phyloP scores from a whole-genome alignment of 441 rosid species.

The Hypseocharis bilobata region DNA sequence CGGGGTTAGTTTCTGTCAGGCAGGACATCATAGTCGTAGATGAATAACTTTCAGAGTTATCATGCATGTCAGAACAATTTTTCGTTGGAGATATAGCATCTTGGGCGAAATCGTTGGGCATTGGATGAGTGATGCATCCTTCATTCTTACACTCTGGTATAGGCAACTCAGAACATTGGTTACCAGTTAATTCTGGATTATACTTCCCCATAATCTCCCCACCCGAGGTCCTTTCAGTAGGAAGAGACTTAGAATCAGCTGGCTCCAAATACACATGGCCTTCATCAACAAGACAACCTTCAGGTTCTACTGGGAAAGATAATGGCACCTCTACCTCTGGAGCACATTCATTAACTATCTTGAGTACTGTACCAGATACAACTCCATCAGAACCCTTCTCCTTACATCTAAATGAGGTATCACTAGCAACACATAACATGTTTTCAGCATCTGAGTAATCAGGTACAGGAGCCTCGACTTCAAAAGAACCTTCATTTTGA shows the following conservation, averaged over 20 bases:
- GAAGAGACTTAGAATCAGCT: constrained; percentile 16
- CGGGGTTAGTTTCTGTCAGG: constrained; percentile 20
- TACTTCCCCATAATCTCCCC: constrained; percentile 29
- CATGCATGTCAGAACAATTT: neutral
- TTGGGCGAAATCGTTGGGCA: too few species aligned
- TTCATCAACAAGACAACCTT: constrained; percentile 19
- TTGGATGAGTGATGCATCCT: too few species aligned
- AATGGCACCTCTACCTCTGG: constrained; percentile 14
- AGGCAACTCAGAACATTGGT: constrained; percentile 21
- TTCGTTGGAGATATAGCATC: constrained; percentile 15
- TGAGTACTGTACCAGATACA: constrained; percentile 18
- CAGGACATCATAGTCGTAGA: neutral
- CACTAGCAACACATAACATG: neutral
- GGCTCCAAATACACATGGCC: constrained; percentile 20
- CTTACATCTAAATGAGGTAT: constrained; percentile 9
- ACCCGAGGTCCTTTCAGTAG: constrained; percentile 23
- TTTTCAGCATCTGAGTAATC: neutral
- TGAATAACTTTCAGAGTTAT: constrained; percentile 12
- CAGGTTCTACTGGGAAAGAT: constrained; percentile 12
- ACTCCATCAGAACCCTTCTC: constrained; percentile 8
- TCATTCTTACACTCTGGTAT: constrained; percentile 14
- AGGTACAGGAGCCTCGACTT: neutral
- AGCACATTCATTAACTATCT: constrained; percentile 18
- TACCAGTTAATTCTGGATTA: constrained; percentile 26
- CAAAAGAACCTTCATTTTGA: neutral